Base-by-base conservation (phyloP, 805 yeast genomes). In the Candida sakaeoensis region DNA sequence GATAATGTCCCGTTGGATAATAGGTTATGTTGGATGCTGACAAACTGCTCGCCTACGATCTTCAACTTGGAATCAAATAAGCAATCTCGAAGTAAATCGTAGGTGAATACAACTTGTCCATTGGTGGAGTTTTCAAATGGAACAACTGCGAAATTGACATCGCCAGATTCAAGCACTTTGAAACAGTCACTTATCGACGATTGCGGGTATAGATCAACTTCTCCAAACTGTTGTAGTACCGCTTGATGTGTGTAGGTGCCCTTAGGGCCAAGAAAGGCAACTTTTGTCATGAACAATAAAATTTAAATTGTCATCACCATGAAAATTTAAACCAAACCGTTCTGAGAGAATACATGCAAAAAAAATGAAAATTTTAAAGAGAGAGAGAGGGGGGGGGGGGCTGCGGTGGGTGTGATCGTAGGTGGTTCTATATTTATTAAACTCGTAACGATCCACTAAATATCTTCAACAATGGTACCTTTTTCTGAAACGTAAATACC, bases 401-500 rank as follows among this genome's bases (percentile, higher is more conserved):
- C 29, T 22, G 26, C 16, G 55, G 8, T 37, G 46, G 31, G 55
- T 53, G 59, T 32, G 62, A 67, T 61, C 72, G 72, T 68, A 54
- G 68, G 70, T 65, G 74, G 71, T 69, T 66, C 72, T 67, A 39
- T 64, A 67, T 68, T 68, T 44, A 38, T 55, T 49, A 40, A 40
- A 40, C 44, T 24, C 42, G 24, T 39, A 42, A 42, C 45, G 45
- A 42, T 42, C 42, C 45, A 38, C 42, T 61, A 61, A 45, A 53
- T 46, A 21, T 82, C 90, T 68, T 82, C 86, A 52, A 74, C 85
- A 67, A 91, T 78, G 70, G 77, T 76, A 65, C 96, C 95, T 76
- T 85, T 85, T 77, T 85, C 95, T 57, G 97, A 90, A 63, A 91
- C 99, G 74, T 91, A 91, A 78, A 91, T 90, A 89, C 99, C 99